Evolutionary conservation across 176 grass and related monocot species (phyloP), one percentile per base, ranked within the genome.

Genomic region (Elymus sibiricus): DNA sequence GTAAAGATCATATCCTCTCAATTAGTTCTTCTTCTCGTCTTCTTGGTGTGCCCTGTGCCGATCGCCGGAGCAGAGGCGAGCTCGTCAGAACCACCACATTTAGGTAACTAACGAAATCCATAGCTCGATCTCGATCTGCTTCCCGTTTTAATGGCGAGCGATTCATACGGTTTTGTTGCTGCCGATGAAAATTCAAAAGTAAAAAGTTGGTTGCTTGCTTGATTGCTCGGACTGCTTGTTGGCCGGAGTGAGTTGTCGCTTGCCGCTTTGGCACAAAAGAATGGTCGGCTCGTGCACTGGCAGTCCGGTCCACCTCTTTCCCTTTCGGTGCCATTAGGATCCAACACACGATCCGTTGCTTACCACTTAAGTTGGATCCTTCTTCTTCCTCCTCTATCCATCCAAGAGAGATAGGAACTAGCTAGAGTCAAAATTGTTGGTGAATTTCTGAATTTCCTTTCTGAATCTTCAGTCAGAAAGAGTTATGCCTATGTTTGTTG

Each of bases 261-360:
- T 29, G 72, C 72, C 47, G 15, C 72, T 75, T 75, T 75, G 4
- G 16, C 8, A 38, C 84, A 82, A 47, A 68, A 70, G 15, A 3
- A 0, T 44, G 86, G 64, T 85, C 86, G 70, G 90, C 77, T 25
- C 46, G 77, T 63, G 85, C 81, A 21, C 70, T 40, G 27, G 71
- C 86, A 82, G 77, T 56, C 77, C 90, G 77, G 82, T 85, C 86
- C 90, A 91, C 86, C 64, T 91, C 22, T 25, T 77, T 44, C 82
- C 70, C 86, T 91, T 91, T 91, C 90, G 86, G 90, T 59, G 82
- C 78, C 78, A 85, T 64, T 80, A 82, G 64, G 77, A 91, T 88
- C 86, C 62, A 85, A 83, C 77, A 26, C 70, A 43, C 77, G 85
- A 9, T 88, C 69, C 76, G 34, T 69, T 64, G 49, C 49, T 70